Conservation (phyloP, 495 filamentous ascomycete genomes). For the Talaromyces borbonicus region DNA sequence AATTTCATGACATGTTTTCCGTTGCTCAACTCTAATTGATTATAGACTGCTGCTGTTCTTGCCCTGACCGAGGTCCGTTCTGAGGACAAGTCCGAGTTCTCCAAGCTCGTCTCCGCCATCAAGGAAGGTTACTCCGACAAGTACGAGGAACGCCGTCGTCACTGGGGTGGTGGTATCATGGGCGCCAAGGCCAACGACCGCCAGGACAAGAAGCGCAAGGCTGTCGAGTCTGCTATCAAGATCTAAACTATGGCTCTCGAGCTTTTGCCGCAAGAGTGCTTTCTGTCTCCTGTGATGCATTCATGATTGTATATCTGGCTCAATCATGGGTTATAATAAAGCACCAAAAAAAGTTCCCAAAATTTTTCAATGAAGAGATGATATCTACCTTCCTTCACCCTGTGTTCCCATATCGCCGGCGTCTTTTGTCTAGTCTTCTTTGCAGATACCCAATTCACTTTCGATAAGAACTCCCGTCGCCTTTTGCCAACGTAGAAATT, state of each 20-base stretch:
- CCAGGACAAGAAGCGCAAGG: slow-evolving; percentile 95
- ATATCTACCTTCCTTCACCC: slow-evolving; percentile 1
- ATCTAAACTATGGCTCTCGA: slow-evolving; percentile 50
- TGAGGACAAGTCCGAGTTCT: slow-evolving; percentile 95
- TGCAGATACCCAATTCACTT: slow-evolving; percentile 4
- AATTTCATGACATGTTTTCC: neutral
- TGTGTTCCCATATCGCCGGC: no score
- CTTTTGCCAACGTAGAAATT: neutral
- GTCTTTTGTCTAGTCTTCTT: neutral
- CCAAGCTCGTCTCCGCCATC: slow-evolving; percentile 90
- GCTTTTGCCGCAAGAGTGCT: neutral
- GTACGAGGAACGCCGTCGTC: slow-evolving; percentile 82
- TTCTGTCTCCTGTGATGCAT: neutral
- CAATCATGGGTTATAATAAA: neutral
- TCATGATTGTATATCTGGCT: no score
- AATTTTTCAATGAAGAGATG: slow-evolving; percentile 6
- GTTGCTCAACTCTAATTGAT: neutral
- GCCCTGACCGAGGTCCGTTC: slow-evolving; percentile 91
- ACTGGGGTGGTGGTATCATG: slow-evolving; percentile 99
- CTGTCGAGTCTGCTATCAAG: slow-evolving; percentile 85
- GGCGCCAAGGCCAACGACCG: slow-evolving; percentile 90
- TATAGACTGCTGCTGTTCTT: slow-evolving; percentile 86
- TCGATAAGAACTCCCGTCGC: neutral
- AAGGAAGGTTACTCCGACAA: slow-evolving; percentile 98
- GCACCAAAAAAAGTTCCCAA: slow-evolving; percentile 3